Conservation (phyloP, 106 monocot species). For the Dioscorea alata region DNA sequence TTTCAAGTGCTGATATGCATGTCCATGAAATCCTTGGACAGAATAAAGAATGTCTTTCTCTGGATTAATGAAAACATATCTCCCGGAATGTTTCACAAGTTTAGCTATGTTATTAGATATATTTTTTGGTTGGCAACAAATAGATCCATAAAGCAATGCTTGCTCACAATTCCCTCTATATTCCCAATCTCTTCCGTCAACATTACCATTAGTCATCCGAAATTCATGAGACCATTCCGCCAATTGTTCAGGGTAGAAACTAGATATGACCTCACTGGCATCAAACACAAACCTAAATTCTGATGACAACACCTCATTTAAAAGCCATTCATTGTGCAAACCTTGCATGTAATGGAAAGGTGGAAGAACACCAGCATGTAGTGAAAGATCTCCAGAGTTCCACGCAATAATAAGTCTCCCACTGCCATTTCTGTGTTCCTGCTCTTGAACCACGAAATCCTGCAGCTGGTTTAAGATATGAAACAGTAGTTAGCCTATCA, state of each 20-base stretch:
- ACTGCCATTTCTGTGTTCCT: constrained; percentile 20
- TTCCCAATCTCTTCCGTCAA: constrained; percentile 34
- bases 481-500: background rate
- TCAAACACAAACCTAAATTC: constrained; percentile 78
- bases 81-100: constrained; percentile 37
- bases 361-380: constrained; percentile 66
- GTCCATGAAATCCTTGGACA: background rate
- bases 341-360: constrained; percentile 73
- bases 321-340: constrained; percentile 67
- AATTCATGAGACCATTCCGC: constrained; percentile 4
- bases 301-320: constrained; percentile 64
- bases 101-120: constrained; percentile 7
- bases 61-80: constrained; percentile 37
- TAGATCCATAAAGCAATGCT: constrained; percentile 74
- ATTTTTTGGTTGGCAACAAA: constrained; percentile 30
- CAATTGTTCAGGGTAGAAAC: constrained; percentile 44
- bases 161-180: constrained; percentile 52
- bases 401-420: constrained; percentile 72
- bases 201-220: background rate
- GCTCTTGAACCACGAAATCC: constrained; percentile 33
- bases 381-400: constrained; percentile 50
- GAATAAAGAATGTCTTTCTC: constrained; percentile 11
- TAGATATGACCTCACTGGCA: constrained; percentile 39
- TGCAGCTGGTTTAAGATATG: constrained; percentile 48
- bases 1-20: constrained; percentile 1